Evolutionary conservation across 805 yeast species (phyloP).

Genomic region (Tetrapisispora pingtungensis): DNA sequence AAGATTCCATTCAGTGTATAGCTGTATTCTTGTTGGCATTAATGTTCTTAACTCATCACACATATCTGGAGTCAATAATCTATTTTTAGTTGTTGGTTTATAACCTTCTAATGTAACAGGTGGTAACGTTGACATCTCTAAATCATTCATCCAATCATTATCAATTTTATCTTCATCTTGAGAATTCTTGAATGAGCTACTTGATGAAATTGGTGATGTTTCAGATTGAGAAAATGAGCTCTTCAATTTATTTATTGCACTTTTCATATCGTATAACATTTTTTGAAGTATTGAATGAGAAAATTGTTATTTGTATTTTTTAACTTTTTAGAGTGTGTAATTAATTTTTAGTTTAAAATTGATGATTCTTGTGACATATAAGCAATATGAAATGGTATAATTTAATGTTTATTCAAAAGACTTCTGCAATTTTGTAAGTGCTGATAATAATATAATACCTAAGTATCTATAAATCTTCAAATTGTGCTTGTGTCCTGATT

Average conservation of each 20-base stretch:
- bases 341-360: too few relatives aligned
- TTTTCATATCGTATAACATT: slow-evolving; percentile 13
- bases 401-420: too few relatives aligned
- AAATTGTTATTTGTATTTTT: too few relatives aligned
- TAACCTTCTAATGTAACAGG: slow-evolving; percentile 56
- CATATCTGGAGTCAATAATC: slow-evolving; percentile 47
- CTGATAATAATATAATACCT: too few relatives aligned
- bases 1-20: slow-evolving; percentile 67
- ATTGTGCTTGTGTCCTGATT: too few relatives aligned
- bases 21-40: slow-evolving; percentile 70
- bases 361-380: too few relatives aligned
- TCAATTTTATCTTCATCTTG: slow-evolving; percentile 1
- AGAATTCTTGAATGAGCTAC: neutral
- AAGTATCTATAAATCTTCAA: too few relatives aligned
- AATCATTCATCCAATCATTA: slow-evolving; percentile 8
- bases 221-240: slow-evolving; percentile 8
- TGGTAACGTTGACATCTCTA: slow-evolving; percentile 35
- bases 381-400: too few relatives aligned
- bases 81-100: slow-evolving; percentile 43
- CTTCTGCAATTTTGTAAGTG: too few relatives aligned
- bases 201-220: slow-evolving; percentile 5
- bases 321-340: too few relatives aligned
- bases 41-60: slow-evolving; percentile 67
- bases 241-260: slow-evolving; percentile 11
- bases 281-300: too few relatives aligned